A percentile compares a stretch with the other conserved stretches of the same genome.
phyloP scores from a whole-genome alignment of 1,139 yeast genomes.

The Saccharomyces pastorianus region DNA sequence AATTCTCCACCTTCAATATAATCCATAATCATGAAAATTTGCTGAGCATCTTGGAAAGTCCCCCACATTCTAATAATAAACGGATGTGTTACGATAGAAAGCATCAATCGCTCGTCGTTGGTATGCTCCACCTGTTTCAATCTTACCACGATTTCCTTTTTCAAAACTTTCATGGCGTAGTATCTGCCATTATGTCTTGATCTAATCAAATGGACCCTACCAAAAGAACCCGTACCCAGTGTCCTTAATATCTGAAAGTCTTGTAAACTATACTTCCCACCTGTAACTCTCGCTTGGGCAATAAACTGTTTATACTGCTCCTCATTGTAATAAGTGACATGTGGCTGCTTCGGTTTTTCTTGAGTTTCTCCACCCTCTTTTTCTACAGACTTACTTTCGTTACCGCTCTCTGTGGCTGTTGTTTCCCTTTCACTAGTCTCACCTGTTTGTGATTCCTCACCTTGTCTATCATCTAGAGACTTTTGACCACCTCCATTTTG shows the following conservation, averaged over 20 bases:
- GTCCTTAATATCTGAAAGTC: slow-evolving; percentile 89
- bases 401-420: not conserved
- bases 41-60: slow-evolving; percentile 81
- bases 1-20: slow-evolving; percentile 95
- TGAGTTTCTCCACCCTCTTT: slow-evolving; percentile 7
- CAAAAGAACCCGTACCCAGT: slow-evolving; percentile 92
- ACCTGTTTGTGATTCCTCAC: not conserved
- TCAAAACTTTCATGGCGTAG: slow-evolving; percentile 85
- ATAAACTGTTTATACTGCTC: not conserved
- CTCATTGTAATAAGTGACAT: slow-evolving; percentile 6
- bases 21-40: slow-evolving; percentile 93
- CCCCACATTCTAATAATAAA: slow-evolving; percentile 97
- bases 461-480: not conserved
- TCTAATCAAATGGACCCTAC: slow-evolving; percentile 84
- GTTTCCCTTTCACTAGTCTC: not conserved
- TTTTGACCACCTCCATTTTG: not conserved
- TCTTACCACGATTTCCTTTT: slow-evolving; percentile 79
- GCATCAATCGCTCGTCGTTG: slow-evolving; percentile 89
- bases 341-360: slow-evolving; percentile 3
- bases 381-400: not conserved
- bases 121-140: slow-evolving; percentile 97
- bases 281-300: slow-evolving; percentile 37
- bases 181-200: slow-evolving; percentile 85
- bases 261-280: slow-evolving; percentile 74
- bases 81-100: slow-evolving; percentile 84